Evolutionary conservation across 2,329 filamentous ascomycete species (phyloP).

Genomic region (Ascochyta koolunga): DNA sequence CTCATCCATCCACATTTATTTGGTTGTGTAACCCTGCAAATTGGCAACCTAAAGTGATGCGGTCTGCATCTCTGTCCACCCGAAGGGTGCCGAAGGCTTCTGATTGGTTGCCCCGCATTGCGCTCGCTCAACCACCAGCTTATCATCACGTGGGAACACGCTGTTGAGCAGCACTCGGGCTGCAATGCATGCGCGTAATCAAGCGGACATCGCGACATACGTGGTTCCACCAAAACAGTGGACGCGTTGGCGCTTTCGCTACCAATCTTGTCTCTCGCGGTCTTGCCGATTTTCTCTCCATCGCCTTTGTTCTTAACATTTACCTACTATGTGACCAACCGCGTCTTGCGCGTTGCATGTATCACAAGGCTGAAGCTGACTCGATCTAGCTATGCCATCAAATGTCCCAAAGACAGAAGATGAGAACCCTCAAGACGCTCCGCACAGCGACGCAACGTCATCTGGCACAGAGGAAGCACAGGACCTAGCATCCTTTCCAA

Average conservation of each 20-base stretch:
- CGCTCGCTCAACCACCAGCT: conserved; percentile 21
- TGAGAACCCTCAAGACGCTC: neutral
- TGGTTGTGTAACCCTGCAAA: neutral
- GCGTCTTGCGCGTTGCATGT: conserved; percentile 2
- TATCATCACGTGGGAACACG: conserved; percentile 36
- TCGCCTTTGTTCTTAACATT: neutral
- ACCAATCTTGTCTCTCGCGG: neutral
- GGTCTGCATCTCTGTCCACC: conserved; percentile 16
- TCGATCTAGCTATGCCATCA: conserved; percentile 1
- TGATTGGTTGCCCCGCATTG: conserved; percentile 11
- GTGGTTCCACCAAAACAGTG: conserved; percentile 20
- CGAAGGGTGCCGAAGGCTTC: neutral
- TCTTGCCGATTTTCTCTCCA: neutral
- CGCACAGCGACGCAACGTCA: neutral
- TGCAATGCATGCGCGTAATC: conserved; percentile 34
- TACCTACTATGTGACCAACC: conserved; percentile 4
- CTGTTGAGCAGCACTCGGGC: conserved; percentile 28
- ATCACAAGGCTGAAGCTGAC: conserved; percentile 13
- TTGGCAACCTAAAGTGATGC: neutral
- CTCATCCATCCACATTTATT: neutral
- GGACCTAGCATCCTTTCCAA: neutral
- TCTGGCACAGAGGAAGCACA: neutral
- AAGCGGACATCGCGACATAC: conserved; percentile 25
- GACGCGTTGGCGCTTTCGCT: conserved; percentile 4
- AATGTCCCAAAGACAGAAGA: neutral